Percentiles rank a stretch among this genome's conserved stretches.
Conservation (phyloP, 2,329 filamentous ascomycete genomes). For the Fusarium odoratissimum region DNA sequence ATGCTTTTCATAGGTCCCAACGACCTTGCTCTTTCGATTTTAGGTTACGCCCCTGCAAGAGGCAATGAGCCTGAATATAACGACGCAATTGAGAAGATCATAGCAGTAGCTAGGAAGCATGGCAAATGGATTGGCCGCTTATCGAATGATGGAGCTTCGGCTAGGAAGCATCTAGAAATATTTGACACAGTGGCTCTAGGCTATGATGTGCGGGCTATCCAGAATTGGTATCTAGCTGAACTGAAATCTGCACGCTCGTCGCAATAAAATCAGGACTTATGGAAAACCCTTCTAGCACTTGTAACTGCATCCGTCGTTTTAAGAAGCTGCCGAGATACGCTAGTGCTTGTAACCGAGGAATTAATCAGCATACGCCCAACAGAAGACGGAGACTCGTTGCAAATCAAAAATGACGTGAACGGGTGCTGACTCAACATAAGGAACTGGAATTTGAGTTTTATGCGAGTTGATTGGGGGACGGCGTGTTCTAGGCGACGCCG, state of each 20-base stretch:
- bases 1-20: not conserved
- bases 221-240: not conserved
- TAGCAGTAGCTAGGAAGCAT: not conserved
- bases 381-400: not conserved
- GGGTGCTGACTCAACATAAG: not conserved
- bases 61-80: not conserved
- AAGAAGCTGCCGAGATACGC: not conserved
- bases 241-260: not conserved
- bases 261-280: not conserved
- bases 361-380: not conserved
- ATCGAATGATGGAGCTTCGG: not conserved
- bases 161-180: not conserved
- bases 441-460: not conserved
- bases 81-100: not conserved
- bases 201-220: not conserved
- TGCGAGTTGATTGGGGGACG: too few species aligned
- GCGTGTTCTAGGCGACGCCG: not conserved
- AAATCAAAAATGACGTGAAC: not conserved
- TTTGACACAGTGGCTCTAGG: not conserved
- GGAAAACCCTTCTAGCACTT: not conserved
- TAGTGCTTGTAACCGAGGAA: not conserved
- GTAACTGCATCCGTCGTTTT: not conserved
- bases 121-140: not conserved
- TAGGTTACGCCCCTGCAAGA: not conserved
- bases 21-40: not conserved